Conservation (phyloP, 1,139 yeast genomes). For the Taiozyma onychis region DNA sequence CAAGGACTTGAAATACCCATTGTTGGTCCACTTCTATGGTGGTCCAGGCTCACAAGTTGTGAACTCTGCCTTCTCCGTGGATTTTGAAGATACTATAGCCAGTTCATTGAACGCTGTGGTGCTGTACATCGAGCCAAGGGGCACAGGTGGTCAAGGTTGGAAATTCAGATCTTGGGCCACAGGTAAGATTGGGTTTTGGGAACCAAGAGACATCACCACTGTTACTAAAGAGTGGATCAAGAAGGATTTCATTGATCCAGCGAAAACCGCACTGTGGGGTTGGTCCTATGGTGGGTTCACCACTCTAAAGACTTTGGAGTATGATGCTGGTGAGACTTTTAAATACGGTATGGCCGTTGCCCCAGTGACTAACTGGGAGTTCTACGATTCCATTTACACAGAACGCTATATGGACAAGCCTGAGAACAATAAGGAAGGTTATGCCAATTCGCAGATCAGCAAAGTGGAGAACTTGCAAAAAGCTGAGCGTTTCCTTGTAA, state of each 20-base stretch:
- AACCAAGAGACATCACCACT: constrained; percentile 71
- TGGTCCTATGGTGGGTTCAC: constrained; percentile 89
- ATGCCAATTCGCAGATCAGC: constrained; percentile 40
- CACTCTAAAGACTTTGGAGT: constrained; percentile 70
- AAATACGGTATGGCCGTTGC: constrained; percentile 85
- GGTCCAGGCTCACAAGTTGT: constrained; percentile 91
- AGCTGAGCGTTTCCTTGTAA: constrained; percentile 59
- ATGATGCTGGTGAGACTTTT: constrained; percentile 61
- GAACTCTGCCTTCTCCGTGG: constrained; percentile 45
- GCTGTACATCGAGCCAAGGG: constrained; percentile 86
- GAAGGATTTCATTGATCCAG: constrained; percentile 51
- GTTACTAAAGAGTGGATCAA: constrained; percentile 60
- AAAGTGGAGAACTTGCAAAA: constrained; percentile 43
- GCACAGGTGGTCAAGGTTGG: constrained; percentile 92
- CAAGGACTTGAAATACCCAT: constrained; percentile 53
- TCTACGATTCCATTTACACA: constrained; percentile 79
- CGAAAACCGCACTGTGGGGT: constrained; percentile 88
- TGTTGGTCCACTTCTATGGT: constrained; percentile 81
- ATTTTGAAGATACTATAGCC: constrained; percentile 66
- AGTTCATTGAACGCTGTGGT: constrained; percentile 70
- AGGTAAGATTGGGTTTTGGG: constrained; percentile 76
- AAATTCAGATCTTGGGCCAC: constrained; percentile 61
- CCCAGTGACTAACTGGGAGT: constrained; percentile 79
- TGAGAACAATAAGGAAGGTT: constrained; percentile 46
- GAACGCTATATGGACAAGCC: constrained; percentile 87